phyloP scores from a whole-genome alignment of 2,329 filamentous ascomycete species.

The Shiraia sp. region DNA sequence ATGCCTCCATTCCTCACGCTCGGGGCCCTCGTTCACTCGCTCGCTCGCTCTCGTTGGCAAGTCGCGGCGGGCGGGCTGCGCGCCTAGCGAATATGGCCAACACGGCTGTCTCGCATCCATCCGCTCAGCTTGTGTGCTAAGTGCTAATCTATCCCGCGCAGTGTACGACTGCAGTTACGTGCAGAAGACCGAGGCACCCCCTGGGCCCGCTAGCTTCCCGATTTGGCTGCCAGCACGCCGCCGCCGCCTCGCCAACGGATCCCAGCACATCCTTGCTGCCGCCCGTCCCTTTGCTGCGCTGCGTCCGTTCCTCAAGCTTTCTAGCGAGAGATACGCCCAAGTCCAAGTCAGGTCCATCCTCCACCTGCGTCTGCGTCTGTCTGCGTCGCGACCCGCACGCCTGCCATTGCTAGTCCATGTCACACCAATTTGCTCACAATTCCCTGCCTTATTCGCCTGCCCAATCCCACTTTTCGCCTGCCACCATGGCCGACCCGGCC shows the following conservation, averaged over 20 bases:
- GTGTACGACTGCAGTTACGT: slow-evolving; percentile 8
- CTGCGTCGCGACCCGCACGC: slow-evolving; percentile 28
- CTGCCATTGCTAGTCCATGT: slow-evolving; percentile 37
- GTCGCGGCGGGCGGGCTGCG: not conserved
- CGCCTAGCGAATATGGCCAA: slow-evolving; percentile 8
- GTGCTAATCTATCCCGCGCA: slow-evolving; percentile 19
- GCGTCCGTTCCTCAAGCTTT: slow-evolving; percentile 16
- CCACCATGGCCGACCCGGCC: slow-evolving; percentile 41
- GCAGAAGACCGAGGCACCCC: slow-evolving; percentile 26
- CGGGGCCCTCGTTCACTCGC: slow-evolving; percentile 1
- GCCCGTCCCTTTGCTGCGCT: slow-evolving; percentile 12
- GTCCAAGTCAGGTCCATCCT: slow-evolving; percentile 15
- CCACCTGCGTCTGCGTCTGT: no score
- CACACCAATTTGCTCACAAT: slow-evolving; percentile 34
- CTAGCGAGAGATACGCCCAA: slow-evolving; percentile 15
- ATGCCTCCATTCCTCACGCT: not conserved
- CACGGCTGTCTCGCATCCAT: slow-evolving; percentile 2
- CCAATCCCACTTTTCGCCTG: slow-evolving; percentile 35
- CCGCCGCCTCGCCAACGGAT: slow-evolving; percentile 27
- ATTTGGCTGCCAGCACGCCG: slow-evolving; percentile 18
- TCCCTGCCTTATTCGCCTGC: slow-evolving; percentile 38
- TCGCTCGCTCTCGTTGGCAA: slow-evolving; percentile 1
- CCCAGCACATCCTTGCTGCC: slow-evolving; percentile 17
- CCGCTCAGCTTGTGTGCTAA: no score
- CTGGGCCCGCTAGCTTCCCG: slow-evolving; percentile 15